Evolutionary conservation across 2,329 filamentous ascomycete genomes (phyloP).

Genomic region (Aspergillus floridensis): DNA sequence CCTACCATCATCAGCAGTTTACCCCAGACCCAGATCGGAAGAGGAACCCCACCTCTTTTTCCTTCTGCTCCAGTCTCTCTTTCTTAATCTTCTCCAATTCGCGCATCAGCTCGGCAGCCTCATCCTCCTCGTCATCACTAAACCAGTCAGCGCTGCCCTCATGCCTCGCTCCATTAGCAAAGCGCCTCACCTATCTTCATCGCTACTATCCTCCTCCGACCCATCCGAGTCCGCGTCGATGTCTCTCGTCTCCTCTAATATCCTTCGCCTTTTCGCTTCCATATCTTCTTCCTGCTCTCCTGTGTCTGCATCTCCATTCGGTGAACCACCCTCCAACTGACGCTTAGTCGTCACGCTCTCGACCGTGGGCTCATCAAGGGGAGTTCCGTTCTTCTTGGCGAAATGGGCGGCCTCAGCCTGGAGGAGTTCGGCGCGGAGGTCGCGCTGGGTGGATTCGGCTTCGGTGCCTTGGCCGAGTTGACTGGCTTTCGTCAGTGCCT

Average conservation of each 20-base stretch:
- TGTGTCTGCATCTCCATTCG: constrained; percentile 35
- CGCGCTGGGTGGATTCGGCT: constrained; percentile 67
- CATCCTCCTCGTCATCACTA: constrained; percentile 72
- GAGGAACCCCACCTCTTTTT: constrained; percentile 58
- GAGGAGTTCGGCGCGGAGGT: constrained; percentile 85
- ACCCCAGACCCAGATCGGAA: neutral
- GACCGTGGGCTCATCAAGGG: constrained; percentile 44
- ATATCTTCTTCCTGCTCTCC: constrained; percentile 59
- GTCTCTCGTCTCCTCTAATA: constrained; percentile 83
- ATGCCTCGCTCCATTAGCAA: neutral
- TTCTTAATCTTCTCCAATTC: constrained; percentile 93
- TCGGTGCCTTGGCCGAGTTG: constrained; percentile 87
- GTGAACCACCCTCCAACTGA: constrained; percentile 55
- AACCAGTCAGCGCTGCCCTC: constrained; percentile 29
- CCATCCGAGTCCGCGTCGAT: constrained; percentile 79
- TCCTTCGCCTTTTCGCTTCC: constrained; percentile 78
- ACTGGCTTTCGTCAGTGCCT: constrained; percentile 41
- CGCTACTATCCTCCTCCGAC: constrained; percentile 58
- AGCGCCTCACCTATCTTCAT: constrained; percentile 56
- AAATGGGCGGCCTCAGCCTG: constrained; percentile 85
- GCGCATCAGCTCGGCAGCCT: constrained; percentile 82
- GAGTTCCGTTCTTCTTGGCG: constrained; percentile 73
- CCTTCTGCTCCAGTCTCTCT: constrained; percentile 76
- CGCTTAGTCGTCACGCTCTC: constrained; percentile 59
- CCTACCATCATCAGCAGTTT: constrained; percentile 46